A percentile compares a stretch with the other conserved stretches of the same genome.
Conservation (phyloP, 768 basidiomycete species). For the Gyrodon lividus region DNA sequence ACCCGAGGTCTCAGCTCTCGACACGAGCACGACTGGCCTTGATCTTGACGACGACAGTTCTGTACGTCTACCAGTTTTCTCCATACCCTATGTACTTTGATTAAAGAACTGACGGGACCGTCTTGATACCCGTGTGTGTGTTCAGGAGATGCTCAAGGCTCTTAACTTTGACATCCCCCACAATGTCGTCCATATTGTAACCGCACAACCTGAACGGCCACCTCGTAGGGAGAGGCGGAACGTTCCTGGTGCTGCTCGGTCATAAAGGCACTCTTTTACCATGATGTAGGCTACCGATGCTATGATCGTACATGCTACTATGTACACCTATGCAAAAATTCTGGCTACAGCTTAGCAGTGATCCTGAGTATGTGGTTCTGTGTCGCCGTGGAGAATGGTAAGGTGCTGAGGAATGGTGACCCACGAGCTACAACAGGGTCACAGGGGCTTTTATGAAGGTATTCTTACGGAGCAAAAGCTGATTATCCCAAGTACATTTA, state of each 20-base stretch:
- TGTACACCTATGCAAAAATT: too few species aligned
- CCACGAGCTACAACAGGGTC: not conserved
- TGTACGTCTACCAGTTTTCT: conserved; percentile 44
- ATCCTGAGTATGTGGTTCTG: too few species aligned
- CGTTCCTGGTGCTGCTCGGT: conserved; percentile 78
- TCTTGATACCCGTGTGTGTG: not conserved
- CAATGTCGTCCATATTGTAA: conserved; percentile 62
- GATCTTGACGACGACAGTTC: conserved; percentile 94
- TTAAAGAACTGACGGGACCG: not conserved
- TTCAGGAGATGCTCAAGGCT: conserved; percentile 79
- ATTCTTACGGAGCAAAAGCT: not conserved
- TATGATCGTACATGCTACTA: conserved; percentile 22
- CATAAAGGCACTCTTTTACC: conserved; percentile 14
- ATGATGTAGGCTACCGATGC: too few species aligned
- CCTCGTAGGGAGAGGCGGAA: conserved; percentile 73
- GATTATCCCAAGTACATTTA: not conserved
- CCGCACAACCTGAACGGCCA: conserved; percentile 66
- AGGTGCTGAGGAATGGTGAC: too few species aligned
- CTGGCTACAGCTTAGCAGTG: too few species aligned
- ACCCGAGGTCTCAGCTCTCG: conserved; percentile 96
- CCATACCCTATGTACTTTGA: not conserved
- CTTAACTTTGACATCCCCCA: conserved; percentile 95
- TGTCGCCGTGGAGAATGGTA: too few species aligned
- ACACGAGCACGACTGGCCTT: conserved; percentile 67
- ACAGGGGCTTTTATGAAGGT: not conserved